Base-by-base conservation (phyloP, 176 grass and related monocot species). In the Zea luxurians region DNA sequence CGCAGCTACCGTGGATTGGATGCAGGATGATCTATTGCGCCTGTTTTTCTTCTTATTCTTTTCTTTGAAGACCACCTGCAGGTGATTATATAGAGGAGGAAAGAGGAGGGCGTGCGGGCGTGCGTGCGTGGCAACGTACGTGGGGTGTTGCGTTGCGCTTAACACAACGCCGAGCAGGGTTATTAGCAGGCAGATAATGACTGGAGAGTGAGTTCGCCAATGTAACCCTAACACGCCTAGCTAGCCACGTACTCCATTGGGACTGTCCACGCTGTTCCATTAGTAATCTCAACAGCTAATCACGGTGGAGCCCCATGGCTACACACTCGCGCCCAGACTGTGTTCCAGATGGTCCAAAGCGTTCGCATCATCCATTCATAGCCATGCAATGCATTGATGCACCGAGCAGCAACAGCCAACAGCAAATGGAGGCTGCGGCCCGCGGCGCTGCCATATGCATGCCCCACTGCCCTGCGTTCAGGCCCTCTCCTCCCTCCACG, bases 401-500 rank as follows among this genome's bases (percentile, higher is more conserved):
- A 67, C 38, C 64, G 40, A 52, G 36, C 46, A 13, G 35, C 34
- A 65, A 13, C 2, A 4, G 61, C 61, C n/a, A n/a, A n/a, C n/a
- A n/a, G n/a, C n/a, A n/a, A 37, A 4, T 4, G 4, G 3, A 61
- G 20, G 58, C 58, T 34, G 57, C 8, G 18, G 4, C 0, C 45
- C 9, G 48, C 48, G 11, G 3, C 3, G 10, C 20, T 7, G 45
- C 44, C 44, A 4, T 45, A 8, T 27, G 27, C 27, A 27, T 27
- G 27, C 27, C 45, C 45, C 52, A 42, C 41, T 63, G 34, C 5
- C 37, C 20, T 6, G 42, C 42, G 43, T 13, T 6, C 7, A 10
- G 35, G 35, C 15, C 64, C 82, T 43, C 74, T 53, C 10, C 7
- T 79, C 52, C 37, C 7, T 69, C 75, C 80, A 75, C 69, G 80